Conservation (phyloP, 768 basidiomycete species). For the Mycena amicta region DNA sequence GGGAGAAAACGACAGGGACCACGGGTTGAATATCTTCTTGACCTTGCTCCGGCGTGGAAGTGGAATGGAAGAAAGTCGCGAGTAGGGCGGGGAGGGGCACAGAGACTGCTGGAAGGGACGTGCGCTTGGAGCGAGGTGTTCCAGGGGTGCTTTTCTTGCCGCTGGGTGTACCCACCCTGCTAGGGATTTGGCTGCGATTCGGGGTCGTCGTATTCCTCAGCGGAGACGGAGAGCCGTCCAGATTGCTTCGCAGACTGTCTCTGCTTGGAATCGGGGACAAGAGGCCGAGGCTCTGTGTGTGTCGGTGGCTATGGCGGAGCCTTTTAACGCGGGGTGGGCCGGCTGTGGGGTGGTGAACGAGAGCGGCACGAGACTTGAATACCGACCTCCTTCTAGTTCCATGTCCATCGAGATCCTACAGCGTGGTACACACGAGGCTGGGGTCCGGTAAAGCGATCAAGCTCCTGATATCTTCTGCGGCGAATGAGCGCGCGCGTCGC, state of each 20-base stretch:
- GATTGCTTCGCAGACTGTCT: constrained; percentile 10
- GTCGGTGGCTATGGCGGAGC: constrained; percentile 4
- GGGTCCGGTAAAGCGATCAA: too few relatives aligned
- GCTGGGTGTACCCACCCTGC: not conserved
- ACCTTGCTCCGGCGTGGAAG: not conserved
- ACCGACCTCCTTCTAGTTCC: not conserved
- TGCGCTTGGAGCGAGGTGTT: not conserved
- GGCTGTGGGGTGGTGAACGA: not conserved
- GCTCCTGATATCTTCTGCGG: too few relatives aligned
- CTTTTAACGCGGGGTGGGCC: not conserved
- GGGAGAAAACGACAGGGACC: constrained; percentile 27
- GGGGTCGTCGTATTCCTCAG: constrained; percentile 11
- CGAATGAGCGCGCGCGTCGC: too few relatives aligned
- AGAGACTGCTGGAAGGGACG: constrained; percentile 27
- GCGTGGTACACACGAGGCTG: not conserved
- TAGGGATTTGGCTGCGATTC: constrained; percentile 20
- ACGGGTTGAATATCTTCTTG: not conserved
- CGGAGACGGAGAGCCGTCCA: constrained; percentile 36
- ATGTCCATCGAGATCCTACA: not conserved
- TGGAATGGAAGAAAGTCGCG: constrained; percentile 18
- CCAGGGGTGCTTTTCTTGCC: constrained; percentile 1
- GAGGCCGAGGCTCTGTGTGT: constrained; percentile 24
- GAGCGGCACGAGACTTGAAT: not conserved
- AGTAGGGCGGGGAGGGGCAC: constrained; percentile 32
- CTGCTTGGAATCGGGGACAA: constrained; percentile 20